Evolutionary conservation across 208 protist genomes (phyloP).

Genomic region (Novymonas esmeraldas): DNA sequence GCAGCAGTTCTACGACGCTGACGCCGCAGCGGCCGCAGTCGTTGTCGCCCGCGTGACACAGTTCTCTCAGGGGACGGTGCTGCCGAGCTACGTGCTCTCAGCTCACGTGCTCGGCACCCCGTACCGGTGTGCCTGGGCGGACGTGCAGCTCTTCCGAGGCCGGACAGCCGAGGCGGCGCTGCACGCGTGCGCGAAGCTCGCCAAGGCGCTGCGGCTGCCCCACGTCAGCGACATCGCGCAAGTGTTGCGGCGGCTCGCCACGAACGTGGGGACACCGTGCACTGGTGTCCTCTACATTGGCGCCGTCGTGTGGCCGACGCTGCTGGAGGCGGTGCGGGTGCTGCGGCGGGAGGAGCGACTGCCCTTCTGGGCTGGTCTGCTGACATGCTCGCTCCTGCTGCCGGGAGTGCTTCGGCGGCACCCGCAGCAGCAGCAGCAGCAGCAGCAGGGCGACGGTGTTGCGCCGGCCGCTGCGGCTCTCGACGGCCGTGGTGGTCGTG

Average conservation of each 20-base stretch:
- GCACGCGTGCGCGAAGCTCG: slow-evolving; percentile 46
- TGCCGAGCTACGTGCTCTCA: slow-evolving; percentile 33
- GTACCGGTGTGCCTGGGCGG: slow-evolving; percentile 36
- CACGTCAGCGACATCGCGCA: slow-evolving; percentile 34
- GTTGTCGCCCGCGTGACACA: slow-evolving; percentile 19
- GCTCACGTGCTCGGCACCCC: slow-evolving; percentile 25
- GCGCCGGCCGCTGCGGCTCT: background rate
- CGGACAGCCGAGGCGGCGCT: slow-evolving; percentile 28
- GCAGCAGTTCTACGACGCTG: slow-evolving; percentile 1
- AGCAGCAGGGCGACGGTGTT: slow-evolving; percentile 19
- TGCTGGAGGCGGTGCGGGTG: slow-evolving; percentile 30
- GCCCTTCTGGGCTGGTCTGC: slow-evolving; percentile 72
- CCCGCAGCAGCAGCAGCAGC: too few species aligned
- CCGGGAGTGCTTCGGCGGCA: slow-evolving; percentile 56
- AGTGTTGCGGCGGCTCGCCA: slow-evolving; percentile 38
- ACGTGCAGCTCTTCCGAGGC: slow-evolving; percentile 29
- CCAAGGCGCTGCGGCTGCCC: slow-evolving; percentile 34
- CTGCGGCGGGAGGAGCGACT: slow-evolving; percentile 33
- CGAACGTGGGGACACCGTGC: slow-evolving; percentile 22
- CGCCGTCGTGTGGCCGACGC: slow-evolving; percentile 22
- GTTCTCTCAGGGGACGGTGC: slow-evolving; percentile 22
- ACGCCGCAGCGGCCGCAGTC: background rate
- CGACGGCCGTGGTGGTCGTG: background rate
- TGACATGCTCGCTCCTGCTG: slow-evolving; percentile 57
- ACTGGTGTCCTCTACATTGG: slow-evolving; percentile 14